phyloP scores from a whole-genome alignment of 148 eudicot species.

The Vaccinium darrowii region DNA sequence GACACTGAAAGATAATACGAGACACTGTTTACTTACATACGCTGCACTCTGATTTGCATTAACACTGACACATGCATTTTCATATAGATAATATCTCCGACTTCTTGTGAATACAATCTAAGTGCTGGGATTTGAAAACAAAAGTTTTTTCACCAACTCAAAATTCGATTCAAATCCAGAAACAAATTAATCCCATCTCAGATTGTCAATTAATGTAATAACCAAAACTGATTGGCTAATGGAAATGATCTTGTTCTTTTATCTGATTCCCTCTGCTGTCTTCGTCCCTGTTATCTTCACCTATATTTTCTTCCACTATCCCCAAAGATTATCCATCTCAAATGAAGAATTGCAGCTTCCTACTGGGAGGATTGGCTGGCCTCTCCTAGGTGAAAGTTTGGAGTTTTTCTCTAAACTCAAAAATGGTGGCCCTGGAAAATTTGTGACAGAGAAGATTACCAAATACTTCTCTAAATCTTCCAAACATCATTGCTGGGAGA shows the following conservation, averaged over 20 bases:
- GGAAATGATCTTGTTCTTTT: not conserved
- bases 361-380: slow-evolving; percentile 29
- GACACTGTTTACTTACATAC: too few species aligned
- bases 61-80: too few species aligned
- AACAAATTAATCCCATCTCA: too few species aligned
- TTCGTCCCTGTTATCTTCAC: not conserved
- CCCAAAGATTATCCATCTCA: not conserved
- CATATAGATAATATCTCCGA: too few species aligned
- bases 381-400: slow-evolving; percentile 27
- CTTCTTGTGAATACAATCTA: too few species aligned
- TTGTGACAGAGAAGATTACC: slow-evolving; percentile 15
- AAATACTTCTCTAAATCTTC: slow-evolving; percentile 27
- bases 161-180: too few species aligned
- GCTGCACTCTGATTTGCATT: too few species aligned
- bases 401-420: slow-evolving; percentile 18
- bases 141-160: too few species aligned
- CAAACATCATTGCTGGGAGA: slow-evolving; percentile 27
- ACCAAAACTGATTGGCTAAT: not conserved
- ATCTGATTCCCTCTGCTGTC: slow-evolving; percentile 1
- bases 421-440: slow-evolving; percentile 24
- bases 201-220: not conserved
- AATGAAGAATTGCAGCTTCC: slow-evolving; percentile 12
- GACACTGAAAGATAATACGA: too few species aligned
- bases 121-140: too few species aligned
- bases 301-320: slow-evolving; percentile 1